Conservation (phyloP, 768 basidiomycete genomes). For the Naganishia vaughanmartiniae region DNA sequence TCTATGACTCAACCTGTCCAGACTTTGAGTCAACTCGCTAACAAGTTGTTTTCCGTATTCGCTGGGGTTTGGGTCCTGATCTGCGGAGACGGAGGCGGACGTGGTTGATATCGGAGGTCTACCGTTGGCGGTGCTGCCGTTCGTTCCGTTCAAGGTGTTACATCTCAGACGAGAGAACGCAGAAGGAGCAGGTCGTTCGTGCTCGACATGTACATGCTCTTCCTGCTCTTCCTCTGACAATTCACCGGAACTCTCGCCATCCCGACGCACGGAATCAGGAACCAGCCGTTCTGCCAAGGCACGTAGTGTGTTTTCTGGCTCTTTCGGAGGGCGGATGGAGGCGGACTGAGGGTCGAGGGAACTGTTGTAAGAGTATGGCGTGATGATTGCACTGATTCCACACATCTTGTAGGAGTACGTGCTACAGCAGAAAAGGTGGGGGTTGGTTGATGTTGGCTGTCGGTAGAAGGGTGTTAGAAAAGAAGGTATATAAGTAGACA, state of each 20-base stretch:
- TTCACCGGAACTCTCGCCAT: too few species aligned
- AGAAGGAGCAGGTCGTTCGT: neutral
- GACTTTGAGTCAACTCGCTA: slow-evolving; percentile 1
- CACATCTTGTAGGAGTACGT: neutral
- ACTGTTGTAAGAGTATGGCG: neutral
- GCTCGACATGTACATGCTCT: neutral
- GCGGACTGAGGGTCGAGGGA: neutral
- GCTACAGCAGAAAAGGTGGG: too few species aligned
- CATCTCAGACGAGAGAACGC: neutral
- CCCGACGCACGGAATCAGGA: neutral
- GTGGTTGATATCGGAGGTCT: neutral
- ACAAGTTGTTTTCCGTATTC: slow-evolving; percentile 4
- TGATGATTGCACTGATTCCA: slow-evolving; percentile 26
- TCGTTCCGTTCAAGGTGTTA: too few species aligned
- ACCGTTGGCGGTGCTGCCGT: neutral
- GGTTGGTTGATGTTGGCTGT: too few species aligned
- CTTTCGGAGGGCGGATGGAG: neutral
- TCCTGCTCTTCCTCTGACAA: neutral
- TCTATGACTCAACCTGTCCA: slow-evolving; percentile 34
- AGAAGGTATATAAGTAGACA: too few species aligned
- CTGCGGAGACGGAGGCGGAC: neutral
- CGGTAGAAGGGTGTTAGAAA: neutral
- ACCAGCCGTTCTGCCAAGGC: neutral
- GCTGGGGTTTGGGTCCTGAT: neutral
- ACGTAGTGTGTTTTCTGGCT: neutral